phyloP scores from a whole-genome alignment of 495 filamentous ascomycete genomes.

The Tuber melanosporum region DNA sequence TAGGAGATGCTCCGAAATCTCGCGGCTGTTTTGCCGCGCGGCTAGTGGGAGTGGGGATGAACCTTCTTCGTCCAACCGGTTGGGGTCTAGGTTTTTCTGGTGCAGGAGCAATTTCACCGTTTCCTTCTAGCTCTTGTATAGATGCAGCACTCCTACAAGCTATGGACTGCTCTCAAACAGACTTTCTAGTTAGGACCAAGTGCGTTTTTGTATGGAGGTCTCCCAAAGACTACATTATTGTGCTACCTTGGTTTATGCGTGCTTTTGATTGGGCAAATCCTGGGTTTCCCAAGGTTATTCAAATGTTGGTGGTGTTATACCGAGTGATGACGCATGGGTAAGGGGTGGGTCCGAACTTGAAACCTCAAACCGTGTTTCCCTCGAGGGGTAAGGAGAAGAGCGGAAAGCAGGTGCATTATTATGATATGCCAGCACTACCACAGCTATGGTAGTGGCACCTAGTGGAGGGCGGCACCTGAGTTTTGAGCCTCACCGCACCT shows the following conservation, averaged over 20 bases:
- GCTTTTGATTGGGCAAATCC: background rate
- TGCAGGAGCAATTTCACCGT: too few species aligned
- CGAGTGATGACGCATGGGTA: background rate
- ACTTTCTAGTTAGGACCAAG: background rate
- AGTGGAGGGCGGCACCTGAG: background rate
- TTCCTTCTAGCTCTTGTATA: too few species aligned
- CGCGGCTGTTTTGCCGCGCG: too few species aligned
- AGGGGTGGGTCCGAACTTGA: background rate
- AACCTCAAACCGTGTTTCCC: background rate
- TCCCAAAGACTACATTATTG: background rate
- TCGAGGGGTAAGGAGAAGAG: background rate
- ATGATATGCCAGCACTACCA: background rate
- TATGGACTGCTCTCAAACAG: background rate
- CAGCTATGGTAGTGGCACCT: background rate
- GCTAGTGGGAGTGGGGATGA: too few species aligned
- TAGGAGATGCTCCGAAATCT: too few species aligned
- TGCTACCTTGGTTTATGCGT: background rate
- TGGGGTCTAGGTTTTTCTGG: too few species aligned
- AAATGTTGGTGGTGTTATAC: background rate
- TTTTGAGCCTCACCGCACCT: background rate
- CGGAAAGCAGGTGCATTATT: background rate
- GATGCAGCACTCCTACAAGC: background rate
- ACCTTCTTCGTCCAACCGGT: too few species aligned
- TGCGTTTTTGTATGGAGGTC: too few species aligned
- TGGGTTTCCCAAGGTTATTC: background rate